Evolutionary conservation across 352 stramenopile species (phyloP).

Genomic region (Globisporangium nunn): DNA sequence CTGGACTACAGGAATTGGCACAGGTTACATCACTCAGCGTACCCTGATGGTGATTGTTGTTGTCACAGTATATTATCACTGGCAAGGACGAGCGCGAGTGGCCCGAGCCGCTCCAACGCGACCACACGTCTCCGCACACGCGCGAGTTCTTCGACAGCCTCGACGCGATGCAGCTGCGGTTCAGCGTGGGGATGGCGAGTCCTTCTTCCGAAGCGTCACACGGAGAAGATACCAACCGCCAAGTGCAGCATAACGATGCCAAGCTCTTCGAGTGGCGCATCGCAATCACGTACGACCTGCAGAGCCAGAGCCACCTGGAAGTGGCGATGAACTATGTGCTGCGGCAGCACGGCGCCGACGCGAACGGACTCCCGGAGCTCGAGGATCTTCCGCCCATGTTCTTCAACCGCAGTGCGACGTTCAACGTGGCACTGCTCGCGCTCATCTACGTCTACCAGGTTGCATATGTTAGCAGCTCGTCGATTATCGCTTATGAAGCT

Average conservation of each 20-base stretch:
- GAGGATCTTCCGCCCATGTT: conserved; percentile 38
- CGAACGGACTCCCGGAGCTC: conserved; percentile 3
- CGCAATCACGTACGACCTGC: conserved; percentile 56
- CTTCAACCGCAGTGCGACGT: conserved; percentile 28
- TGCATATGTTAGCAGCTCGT: background rate
- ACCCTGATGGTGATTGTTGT: background rate
- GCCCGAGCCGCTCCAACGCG: conserved; percentile 34
- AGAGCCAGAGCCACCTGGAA: conserved; percentile 65
- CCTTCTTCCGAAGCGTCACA: conserved; percentile 1
- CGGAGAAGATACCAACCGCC: background rate
- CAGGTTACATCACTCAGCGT: too few species aligned
- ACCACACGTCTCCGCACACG: conserved; percentile 24
- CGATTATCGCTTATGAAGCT: background rate
- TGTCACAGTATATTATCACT: conserved; percentile 33
- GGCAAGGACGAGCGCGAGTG: conserved; percentile 34
- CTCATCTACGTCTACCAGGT: conserved; percentile 51
- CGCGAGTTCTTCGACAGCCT: conserved; percentile 59
- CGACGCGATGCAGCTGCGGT: conserved; percentile 51
- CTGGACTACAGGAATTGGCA: too few species aligned
- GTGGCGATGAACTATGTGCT: conserved; percentile 53
- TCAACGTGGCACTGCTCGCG: conserved; percentile 38
- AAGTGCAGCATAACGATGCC: conserved; percentile 3
- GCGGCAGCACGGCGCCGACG: conserved; percentile 8
- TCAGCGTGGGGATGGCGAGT: conserved; percentile 44
- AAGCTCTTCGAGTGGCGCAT: conserved; percentile 54